A percentile compares a stretch with the other conserved stretches of the same genome.
phyloP scores from a whole-genome alignment of 2,329 filamentous ascomycete genomes.

The Aspergillus sp. region DNA sequence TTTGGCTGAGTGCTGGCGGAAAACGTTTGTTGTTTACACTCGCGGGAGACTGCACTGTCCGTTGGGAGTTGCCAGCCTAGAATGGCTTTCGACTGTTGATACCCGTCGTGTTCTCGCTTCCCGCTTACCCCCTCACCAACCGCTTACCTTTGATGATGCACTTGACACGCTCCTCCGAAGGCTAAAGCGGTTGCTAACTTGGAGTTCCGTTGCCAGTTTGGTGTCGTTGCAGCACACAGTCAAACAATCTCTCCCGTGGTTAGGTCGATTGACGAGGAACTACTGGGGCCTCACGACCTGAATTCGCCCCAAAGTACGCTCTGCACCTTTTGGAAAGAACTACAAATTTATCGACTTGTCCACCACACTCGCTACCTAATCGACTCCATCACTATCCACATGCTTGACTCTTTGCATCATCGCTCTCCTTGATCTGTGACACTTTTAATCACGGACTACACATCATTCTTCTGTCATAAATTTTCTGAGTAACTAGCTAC shows the following conservation, averaged over 20 bases:
- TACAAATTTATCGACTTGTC: slow-evolving; percentile 3
- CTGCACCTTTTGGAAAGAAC: background rate
- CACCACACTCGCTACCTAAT: slow-evolving; percentile 1
- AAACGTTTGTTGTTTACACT: background rate
- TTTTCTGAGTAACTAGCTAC: too few species aligned
- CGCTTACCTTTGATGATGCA: slow-evolving; percentile 1
- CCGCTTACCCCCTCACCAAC: background rate
- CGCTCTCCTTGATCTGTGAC: background rate
- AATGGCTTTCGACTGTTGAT: background rate
- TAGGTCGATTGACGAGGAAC: background rate
- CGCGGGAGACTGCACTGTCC: background rate
- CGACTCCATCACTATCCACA: background rate
- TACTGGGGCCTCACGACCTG: background rate
- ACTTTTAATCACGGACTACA: background rate
- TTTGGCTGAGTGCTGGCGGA: background rate
- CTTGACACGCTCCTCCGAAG: background rate
- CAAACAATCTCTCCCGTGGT: background rate
- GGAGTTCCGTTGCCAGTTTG: slow-evolving; percentile 7
- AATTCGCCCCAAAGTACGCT: background rate
- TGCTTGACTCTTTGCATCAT: background rate
- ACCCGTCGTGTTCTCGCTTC: background rate
- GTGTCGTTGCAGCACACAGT: slow-evolving; percentile 11
- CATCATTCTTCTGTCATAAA: background rate
- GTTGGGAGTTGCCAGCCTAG: background rate
- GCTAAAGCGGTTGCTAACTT: slow-evolving; percentile 11